These are phyloP conservation scores for Cutaneotrichosporon sp. DNA, from an alignment of 1,284 basidiomycete species.

Conservation along the genomic window DNA sequence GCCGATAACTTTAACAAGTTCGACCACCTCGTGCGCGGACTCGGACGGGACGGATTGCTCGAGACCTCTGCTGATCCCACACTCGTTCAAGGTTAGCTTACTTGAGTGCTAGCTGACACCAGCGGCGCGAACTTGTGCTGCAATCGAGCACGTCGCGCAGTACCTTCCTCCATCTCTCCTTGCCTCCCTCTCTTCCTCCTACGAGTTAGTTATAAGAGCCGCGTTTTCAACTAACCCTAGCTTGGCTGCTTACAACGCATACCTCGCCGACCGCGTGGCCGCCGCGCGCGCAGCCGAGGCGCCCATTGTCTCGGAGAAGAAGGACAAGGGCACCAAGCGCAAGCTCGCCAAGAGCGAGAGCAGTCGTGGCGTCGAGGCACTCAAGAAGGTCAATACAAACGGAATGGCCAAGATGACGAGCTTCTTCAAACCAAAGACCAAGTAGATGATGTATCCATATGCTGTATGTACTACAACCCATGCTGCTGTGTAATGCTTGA, in stretches of 20 bases:
- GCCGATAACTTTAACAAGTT: constrained; percentile 38
- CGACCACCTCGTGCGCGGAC: constrained; percentile 42
- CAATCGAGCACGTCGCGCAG: constrained; percentile 39
- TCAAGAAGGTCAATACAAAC: constrained; percentile 50
- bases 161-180: constrained; percentile 32
- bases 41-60: constrained; percentile 41
- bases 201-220: constrained; percentile 33
- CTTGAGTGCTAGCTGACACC: constrained; percentile 5
- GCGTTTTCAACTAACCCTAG: constrained; percentile 21
- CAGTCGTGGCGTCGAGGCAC: constrained; percentile 42
- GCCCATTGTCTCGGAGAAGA: constrained; percentile 23
- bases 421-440: constrained; percentile 49
- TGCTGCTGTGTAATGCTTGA: neutral
- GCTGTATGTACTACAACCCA: constrained; percentile 15
- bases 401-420: constrained; percentile 49
- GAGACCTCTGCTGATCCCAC: constrained; percentile 21
- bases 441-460: constrained; percentile 9
- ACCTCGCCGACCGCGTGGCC: constrained; percentile 38
- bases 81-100: constrained; percentile 33
- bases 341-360: constrained; percentile 33
- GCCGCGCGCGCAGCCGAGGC: constrained; percentile 36
- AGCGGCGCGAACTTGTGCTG: constrained; percentile 36
- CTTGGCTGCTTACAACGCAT: constrained; percentile 29
- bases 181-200: constrained; percentile 17
- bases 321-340: constrained; percentile 27